Conservation (phyloP, 495 filamentous ascomycete species). For the Penicillium daleae region DNA sequence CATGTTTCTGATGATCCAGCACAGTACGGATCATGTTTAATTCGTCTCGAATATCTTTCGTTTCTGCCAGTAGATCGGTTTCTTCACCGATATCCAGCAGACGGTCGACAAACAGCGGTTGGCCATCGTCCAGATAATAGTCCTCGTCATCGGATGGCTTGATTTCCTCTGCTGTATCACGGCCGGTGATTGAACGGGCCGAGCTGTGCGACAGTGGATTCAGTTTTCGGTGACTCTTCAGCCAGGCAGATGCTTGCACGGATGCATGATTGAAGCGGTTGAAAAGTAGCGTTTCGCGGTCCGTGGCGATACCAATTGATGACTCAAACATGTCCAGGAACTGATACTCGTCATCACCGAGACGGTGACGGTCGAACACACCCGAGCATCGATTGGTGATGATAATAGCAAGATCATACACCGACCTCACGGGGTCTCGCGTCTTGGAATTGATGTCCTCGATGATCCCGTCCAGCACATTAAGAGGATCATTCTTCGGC, state of each 20-base stretch:
- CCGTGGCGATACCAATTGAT: slow-evolving; percentile 66
- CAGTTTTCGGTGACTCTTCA: slow-evolving; percentile 60
- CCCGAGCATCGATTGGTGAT: slow-evolving; percentile 69
- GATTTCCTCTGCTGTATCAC: slow-evolving; percentile 12
- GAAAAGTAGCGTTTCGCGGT: slow-evolving; percentile 66
- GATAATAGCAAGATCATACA: slow-evolving; percentile 67
- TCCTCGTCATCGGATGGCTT: slow-evolving; percentile 20
- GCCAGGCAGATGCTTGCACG: slow-evolving; percentile 61
- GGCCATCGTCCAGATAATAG: slow-evolving; percentile 31
- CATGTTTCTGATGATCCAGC: slow-evolving; percentile 59
- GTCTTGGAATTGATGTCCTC: slow-evolving; percentile 73
- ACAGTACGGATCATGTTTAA: slow-evolving; percentile 72
- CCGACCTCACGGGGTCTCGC: slow-evolving; percentile 61
- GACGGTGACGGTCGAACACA: slow-evolving; percentile 65
- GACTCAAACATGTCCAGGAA: slow-evolving; percentile 76
- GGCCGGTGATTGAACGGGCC: slow-evolving; percentile 9
- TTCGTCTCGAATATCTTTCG: slow-evolving; percentile 74
- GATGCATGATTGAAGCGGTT: slow-evolving; percentile 66
- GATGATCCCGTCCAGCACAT: slow-evolving; percentile 67
- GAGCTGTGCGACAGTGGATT: slow-evolving; percentile 44
- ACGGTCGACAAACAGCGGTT: slow-evolving; percentile 62
- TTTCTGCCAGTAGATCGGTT: slow-evolving; percentile 65
- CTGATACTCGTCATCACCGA: slow-evolving; percentile 66
- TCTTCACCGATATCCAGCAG: slow-evolving; percentile 71
- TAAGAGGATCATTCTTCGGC: slow-evolving; percentile 67